These are phyloP conservation scores for Xylaria bambusicola DNA, from an alignment of 495 filamentous ascomycete species.

Conservation along the genomic window DNA sequence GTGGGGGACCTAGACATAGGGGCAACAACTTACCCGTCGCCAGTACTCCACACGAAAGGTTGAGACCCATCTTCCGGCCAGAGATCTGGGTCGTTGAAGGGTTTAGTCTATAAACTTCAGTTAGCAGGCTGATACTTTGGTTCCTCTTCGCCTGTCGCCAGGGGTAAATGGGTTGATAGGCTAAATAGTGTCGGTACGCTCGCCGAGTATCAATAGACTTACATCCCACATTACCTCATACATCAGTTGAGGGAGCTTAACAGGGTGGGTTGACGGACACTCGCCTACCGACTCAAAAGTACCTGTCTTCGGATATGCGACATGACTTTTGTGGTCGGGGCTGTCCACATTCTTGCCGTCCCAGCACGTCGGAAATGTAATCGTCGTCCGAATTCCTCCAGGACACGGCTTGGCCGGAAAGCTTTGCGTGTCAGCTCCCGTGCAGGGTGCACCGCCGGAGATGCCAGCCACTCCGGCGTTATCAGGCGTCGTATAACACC, in stretches of 20 bases:
- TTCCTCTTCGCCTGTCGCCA: too few species aligned
- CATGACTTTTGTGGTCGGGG: conserved; percentile 42
- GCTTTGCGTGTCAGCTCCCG: conserved; percentile 28
- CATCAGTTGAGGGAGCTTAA: conserved; percentile 42
- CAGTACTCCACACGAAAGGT: conserved; percentile 49
- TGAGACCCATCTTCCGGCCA: conserved; percentile 45
- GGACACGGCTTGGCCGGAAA: conserved; percentile 20
- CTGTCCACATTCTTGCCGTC: conserved; percentile 43
- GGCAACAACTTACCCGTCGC: conserved; percentile 35
- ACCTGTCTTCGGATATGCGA: conserved; percentile 37
- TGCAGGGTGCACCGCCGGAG: conserved; percentile 31
- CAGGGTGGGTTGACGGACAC: conserved; percentile 40
- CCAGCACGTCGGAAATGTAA: conserved; percentile 47
- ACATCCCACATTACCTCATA: conserved; percentile 48
- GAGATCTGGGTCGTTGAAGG: conserved; percentile 41
- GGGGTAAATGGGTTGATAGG: too few species aligned
- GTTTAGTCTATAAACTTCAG: conserved; percentile 29
- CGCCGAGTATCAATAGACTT: too few species aligned
- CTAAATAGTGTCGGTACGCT: too few species aligned
- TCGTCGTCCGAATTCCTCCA: conserved; percentile 40
- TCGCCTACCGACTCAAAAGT: conserved; percentile 31
- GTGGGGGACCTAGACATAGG: neutral
- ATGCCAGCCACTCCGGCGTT: conserved; percentile 23
- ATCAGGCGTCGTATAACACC: conserved; percentile 26
- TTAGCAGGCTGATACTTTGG: too few species aligned